These are phyloP conservation scores for Ceratocystiopsis sp. DNA, from an alignment of 2,329 filamentous ascomycete species.

Conservation along the genomic window DNA sequence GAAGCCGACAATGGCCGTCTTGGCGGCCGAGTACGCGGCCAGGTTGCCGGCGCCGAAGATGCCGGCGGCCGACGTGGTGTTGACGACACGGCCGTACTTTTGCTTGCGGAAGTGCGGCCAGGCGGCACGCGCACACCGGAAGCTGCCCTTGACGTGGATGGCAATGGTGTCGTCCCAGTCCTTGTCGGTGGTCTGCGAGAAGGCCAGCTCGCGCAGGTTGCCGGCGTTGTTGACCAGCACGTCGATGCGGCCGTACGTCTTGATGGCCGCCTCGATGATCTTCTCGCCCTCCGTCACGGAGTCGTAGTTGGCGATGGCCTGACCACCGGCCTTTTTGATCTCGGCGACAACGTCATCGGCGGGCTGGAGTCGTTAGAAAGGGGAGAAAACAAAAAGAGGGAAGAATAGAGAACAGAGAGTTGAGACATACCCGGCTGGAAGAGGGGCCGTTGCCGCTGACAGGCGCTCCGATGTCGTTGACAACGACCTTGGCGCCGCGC, in stretches of 20 bases:
- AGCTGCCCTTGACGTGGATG: conserved; percentile 84
- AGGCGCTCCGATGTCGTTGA: conserved; percentile 91
- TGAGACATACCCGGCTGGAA: conserved; percentile 3
- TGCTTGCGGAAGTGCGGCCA: conserved; percentile 98
- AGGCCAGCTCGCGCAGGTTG: conserved; percentile 85
- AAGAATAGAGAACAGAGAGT: no score
- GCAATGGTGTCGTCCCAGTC: conserved; percentile 94
- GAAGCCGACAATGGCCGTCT: conserved; percentile 89
- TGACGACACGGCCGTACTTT: conserved; percentile 93
- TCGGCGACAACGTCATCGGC: conserved; percentile 71
- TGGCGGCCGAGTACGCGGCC: conserved; percentile 92
- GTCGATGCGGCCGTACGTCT: conserved; percentile 73
- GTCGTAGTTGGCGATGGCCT: conserved; percentile 96
- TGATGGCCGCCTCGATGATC: conserved; percentile 81
- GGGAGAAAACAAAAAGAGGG: no score
- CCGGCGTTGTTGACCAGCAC: conserved; percentile 96
- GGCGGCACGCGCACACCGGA: conserved; percentile 86
- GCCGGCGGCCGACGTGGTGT: conserved; percentile 89
- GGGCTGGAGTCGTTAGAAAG: conserved; percentile 32
- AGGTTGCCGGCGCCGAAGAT: conserved; percentile 93
- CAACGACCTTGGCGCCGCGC: conserved; percentile 59
- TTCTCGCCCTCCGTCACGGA: conserved; percentile 81
- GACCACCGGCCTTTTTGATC: conserved; percentile 76
- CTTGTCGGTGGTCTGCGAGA: conserved; percentile 95
- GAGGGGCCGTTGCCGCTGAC: conserved; percentile 1